Percentiles rank a stretch among this genome's conserved stretches.
These are phyloP conservation scores for Tolypocladium pustulatum DNA, from an alignment of 2,329 filamentous ascomycete species.

Conservation along the genomic window DNA sequence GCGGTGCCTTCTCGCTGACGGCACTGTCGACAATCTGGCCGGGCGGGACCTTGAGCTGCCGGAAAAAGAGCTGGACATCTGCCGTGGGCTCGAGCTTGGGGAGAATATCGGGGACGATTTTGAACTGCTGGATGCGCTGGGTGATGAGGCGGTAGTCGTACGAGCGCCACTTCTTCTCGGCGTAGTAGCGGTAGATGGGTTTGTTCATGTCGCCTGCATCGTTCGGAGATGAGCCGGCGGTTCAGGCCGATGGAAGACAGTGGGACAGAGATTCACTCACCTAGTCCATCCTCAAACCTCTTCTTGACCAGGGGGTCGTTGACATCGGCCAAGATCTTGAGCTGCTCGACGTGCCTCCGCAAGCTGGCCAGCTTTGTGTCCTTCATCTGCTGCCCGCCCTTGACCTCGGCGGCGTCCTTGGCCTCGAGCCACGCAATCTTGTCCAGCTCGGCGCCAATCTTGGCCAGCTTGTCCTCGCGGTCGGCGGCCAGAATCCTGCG, in stretches of 20 bases:
- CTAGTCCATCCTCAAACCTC: conserved; percentile 81
- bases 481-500: conserved; percentile 73
- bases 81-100: conserved; percentile 66
- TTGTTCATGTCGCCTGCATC: conserved; percentile 80
- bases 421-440: conserved; percentile 59
- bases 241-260: background rate
- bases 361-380: conserved; percentile 59
- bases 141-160: conserved; percentile 70
- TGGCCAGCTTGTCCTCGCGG: conserved; percentile 65
- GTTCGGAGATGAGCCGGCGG: background rate
- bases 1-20: conserved; percentile 63
- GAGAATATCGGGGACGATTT: conserved; percentile 79
- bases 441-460: conserved; percentile 56
- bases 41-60: conserved; percentile 56
- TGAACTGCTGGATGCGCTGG: conserved; percentile 80
- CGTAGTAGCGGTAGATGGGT: conserved; percentile 87
- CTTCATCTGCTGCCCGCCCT: conserved; percentile 54
- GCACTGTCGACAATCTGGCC: conserved; percentile 69
- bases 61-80: conserved; percentile 76
- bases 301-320: conserved; percentile 93
- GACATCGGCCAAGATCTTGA: conserved; percentile 87
- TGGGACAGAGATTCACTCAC: conserved; percentile 39
- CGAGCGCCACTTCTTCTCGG: conserved; percentile 76
- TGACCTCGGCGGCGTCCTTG: conserved; percentile 42
- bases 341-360: conserved; percentile 58